A percentile compares a stretch with the other conserved stretches of the same genome.
Conservation (phyloP, 2,329 filamentous ascomycete species). For the Scedosporium apiospermum region DNA sequence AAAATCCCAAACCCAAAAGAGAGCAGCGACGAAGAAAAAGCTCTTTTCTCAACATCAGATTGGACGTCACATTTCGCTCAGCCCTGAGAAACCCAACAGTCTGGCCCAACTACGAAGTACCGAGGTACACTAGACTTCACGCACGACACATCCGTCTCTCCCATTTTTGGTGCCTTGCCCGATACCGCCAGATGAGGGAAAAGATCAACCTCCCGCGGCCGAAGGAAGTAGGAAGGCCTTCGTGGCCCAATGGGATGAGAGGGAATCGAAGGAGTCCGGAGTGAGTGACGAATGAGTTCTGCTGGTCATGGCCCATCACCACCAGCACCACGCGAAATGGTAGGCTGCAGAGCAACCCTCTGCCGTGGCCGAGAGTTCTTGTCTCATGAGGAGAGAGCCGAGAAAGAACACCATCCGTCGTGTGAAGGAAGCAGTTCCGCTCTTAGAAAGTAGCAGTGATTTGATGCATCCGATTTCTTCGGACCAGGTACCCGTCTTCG, state of each 20-base stretch:
- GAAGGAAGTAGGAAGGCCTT: neutral
- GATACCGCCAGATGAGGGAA: neutral
- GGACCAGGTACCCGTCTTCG: neutral
- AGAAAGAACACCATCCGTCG: neutral
- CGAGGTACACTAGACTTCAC: too few relatives aligned
- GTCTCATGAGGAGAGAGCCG: neutral
- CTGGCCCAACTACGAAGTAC: neutral
- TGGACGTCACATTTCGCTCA: neutral
- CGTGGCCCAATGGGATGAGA: neutral
- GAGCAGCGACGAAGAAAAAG: neutral
- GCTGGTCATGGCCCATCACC: too few relatives aligned
- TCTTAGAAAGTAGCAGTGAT: neutral
- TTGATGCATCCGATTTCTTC: neutral
- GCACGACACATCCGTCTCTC: neutral
- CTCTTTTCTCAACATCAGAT: neutral
- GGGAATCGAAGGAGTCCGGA: neutral
- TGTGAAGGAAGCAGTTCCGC: neutral
- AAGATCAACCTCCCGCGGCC: neutral
- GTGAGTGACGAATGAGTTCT: neutral
- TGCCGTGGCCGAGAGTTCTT: neutral
- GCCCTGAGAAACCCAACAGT: slow-evolving; percentile 1
- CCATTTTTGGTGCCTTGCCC: neutral
- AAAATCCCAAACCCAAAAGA: neutral
- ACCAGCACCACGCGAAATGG: neutral
- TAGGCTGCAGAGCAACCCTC: neutral